A percentile compares a stretch with the other conserved stretches of the same genome.
These are phyloP conservation scores for Phytophthora foliorum DNA, from an alignment of 352 stramenopile species.

Conservation along the genomic window DNA sequence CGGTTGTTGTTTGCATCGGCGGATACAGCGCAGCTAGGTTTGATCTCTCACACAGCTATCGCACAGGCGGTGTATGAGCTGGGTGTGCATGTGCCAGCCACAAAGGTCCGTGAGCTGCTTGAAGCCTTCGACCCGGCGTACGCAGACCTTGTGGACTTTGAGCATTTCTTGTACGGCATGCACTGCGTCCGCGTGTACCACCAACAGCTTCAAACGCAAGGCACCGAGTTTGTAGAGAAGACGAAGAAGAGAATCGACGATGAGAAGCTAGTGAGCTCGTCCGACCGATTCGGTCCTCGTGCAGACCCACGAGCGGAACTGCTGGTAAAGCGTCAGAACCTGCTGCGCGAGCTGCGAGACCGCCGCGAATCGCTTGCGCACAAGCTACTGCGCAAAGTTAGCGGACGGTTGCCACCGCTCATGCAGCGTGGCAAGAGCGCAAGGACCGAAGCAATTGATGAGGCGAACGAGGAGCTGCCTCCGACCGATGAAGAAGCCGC, in stretches of 20 bases:
- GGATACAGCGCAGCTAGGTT: conserved; percentile 67
- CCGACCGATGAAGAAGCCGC: conserved; percentile 11
- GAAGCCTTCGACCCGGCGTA: conserved; percentile 71
- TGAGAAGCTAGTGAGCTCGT: conserved; percentile 60
- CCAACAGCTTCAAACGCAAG: conserved; percentile 56
- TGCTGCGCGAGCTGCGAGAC: conserved; percentile 75
- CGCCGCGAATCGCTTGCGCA: conserved; percentile 79
- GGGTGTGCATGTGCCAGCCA: conserved; percentile 61
- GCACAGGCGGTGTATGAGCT: conserved; percentile 80
- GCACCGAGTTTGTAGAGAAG: conserved; percentile 3
- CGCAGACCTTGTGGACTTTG: conserved; percentile 81
- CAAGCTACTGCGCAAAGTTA: conserved; percentile 74
- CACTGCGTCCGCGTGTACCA: conserved; percentile 76
- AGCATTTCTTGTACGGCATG: conserved; percentile 88
- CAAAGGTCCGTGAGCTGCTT: conserved; percentile 61
- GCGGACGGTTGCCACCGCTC: conserved; percentile 51
- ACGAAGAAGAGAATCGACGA: neutral
- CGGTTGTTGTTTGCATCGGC: conserved; percentile 67
- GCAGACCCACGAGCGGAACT: conserved; percentile 66
- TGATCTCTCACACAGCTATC: conserved; percentile 77
- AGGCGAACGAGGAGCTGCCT: neutral
- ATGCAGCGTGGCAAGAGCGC: conserved; percentile 42
- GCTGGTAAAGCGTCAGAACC: conserved; percentile 77
- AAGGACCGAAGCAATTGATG: conserved; percentile 9
- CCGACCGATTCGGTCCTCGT: conserved; percentile 56